Conservation (phyloP, 208 protist genomes). For the Leishmania aethiopica region DNA sequence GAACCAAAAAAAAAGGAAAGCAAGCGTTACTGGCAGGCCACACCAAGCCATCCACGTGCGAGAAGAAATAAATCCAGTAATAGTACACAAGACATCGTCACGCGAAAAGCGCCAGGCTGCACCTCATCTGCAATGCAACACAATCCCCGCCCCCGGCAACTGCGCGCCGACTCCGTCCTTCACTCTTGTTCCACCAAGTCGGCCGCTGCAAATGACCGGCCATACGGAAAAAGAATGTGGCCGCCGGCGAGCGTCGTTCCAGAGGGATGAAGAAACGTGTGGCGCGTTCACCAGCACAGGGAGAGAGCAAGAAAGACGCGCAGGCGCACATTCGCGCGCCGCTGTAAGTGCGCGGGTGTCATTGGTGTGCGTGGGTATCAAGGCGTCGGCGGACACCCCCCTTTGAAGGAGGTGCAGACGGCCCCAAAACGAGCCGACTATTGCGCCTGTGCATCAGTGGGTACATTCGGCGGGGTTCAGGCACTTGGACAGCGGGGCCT, state of each 20-base stretch:
- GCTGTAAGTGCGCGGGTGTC: neutral
- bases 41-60: neutral
- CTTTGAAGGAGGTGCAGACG: neutral
- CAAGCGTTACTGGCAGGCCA: neutral
- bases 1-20: neutral
- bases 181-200: neutral
- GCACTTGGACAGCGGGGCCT: slow-evolving; percentile 30
- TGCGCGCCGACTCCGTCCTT: neutral
- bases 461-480: slow-evolving; percentile 7
- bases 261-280: neutral
- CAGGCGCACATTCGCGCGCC: neutral
- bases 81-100: neutral
- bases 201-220: neutral
- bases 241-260: neutral
- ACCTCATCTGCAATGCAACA: neutral
- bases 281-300: neutral
- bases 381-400: neutral
- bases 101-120: neutral
- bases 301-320: neutral
- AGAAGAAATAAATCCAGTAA: neutral
- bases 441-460: neutral
- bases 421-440: neutral
- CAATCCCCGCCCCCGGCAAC: neutral
- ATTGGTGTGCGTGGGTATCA: neutral
- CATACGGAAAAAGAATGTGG: neutral